These are phyloP conservation scores for Amaranthus palmeri DNA, from an alignment of 148 eudicot genomes.

Conservation along the genomic window DNA sequence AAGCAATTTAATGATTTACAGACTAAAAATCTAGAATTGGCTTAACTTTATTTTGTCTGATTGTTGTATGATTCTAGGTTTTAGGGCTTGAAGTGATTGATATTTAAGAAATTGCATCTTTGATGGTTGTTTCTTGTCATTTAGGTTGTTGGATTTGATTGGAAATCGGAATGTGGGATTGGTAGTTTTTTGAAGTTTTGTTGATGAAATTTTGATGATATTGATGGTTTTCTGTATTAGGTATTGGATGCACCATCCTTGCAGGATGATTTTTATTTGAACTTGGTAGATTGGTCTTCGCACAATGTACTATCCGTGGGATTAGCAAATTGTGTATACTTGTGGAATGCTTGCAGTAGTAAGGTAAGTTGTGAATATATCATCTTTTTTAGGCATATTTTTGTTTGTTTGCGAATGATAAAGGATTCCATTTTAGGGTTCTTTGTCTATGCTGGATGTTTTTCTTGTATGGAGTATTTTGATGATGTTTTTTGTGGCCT, in stretches of 20 bases:
- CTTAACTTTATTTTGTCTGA: neutral
- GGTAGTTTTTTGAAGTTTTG: neutral
- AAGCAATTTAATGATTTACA: neutral
- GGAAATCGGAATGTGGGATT: neutral
- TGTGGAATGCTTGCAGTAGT: slow-evolving; percentile 96
- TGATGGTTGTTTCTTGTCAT: neutral
- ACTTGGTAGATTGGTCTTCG: slow-evolving; percentile 93
- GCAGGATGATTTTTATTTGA: slow-evolving; percentile 93
- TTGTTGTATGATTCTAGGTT: neutral
- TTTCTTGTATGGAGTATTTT: neutral
- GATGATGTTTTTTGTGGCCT: neutral
- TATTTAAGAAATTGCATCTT: neutral
- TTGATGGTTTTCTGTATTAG: slow-evolving; percentile 27
- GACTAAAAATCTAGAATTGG: too few species aligned
- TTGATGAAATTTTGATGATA: neutral
- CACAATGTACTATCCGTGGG: slow-evolving; percentile 83
- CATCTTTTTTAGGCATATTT: neutral
- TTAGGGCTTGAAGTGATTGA: neutral
- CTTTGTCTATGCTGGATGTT: neutral
- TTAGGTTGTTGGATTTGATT: neutral
- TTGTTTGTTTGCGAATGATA: neutral
- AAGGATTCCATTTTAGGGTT: neutral
- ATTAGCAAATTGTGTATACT: slow-evolving; percentile 73
- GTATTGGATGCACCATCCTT: slow-evolving; percentile 94
- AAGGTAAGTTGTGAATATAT: slow-evolving; percentile 45